A percentile compares a stretch with the other conserved stretches of the same genome.
Conservation (phyloP, 768 basidiomycete genomes). For the Russula lepida region DNA sequence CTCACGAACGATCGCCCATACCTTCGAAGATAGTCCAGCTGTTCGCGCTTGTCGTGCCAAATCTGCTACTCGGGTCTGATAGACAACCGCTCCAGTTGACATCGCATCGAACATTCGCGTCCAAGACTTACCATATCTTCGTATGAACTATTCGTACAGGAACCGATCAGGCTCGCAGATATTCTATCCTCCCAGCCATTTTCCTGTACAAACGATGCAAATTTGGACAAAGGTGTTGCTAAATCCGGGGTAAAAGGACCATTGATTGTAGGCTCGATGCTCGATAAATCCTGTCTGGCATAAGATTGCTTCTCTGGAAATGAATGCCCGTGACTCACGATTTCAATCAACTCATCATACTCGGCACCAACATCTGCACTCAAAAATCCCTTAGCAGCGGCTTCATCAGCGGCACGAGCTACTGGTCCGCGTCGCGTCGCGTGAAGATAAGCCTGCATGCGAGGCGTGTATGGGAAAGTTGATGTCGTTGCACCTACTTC, state of each 20-base stretch:
- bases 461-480: slow-evolving; percentile 88
- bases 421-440: slow-evolving; percentile 86
- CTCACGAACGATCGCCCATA: slow-evolving; percentile 21
- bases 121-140: slow-evolving; percentile 71
- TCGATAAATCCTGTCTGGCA: slow-evolving; percentile 64
- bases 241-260: slow-evolving; percentile 98
- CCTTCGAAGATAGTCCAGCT: slow-evolving; percentile 73
- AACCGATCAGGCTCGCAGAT: slow-evolving; percentile 88
- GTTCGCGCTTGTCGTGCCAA: slow-evolving; percentile 83
- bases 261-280: slow-evolving; percentile 87
- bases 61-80: slow-evolving; percentile 85
- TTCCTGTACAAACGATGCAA: slow-evolving; percentile 67
- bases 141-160: slow-evolving; percentile 99
- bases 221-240: slow-evolving; percentile 87
- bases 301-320: slow-evolving; percentile 3
- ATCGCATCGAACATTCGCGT: neutral
- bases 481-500: slow-evolving; percentile 99
- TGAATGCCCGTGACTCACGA: slow-evolving; percentile 43
- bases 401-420: slow-evolving; percentile 78
- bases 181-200: slow-evolving; percentile 93
- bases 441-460: slow-evolving; percentile 83
- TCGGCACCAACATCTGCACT: slow-evolving; percentile 78
- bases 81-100: slow-evolving; percentile 2
- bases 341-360: slow-evolving; percentile 92
- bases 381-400: slow-evolving; percentile 71